Percentiles rank a stretch among this genome's conserved stretches.
phyloP scores from a whole-genome alignment of 768 basidiomycete species.

The Albatrellus ellisii region DNA sequence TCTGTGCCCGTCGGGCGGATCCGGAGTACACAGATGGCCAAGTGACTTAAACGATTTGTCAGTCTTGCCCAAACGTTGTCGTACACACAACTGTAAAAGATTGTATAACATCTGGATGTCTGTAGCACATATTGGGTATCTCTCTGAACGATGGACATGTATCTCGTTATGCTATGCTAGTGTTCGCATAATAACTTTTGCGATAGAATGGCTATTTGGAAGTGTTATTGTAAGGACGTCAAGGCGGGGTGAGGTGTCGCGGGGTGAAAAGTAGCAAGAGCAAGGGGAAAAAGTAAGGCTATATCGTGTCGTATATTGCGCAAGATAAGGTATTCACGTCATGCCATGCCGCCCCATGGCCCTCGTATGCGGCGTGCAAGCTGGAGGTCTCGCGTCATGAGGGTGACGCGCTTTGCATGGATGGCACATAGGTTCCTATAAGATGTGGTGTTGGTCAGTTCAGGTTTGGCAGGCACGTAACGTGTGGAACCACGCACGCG shows the following conservation, averaged over 20 bases:
- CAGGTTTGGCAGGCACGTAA: conserved; percentile 2
- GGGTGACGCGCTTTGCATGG: conserved; percentile 94
- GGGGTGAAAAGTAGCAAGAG: not conserved
- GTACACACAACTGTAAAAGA: not conserved
- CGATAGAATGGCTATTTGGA: not conserved
- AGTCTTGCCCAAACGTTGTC: no score
- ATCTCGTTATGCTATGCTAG: no score
- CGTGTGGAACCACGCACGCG: conserved; percentile 53
- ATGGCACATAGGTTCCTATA: conserved; percentile 88
- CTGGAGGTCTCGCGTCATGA: conserved; percentile 96
- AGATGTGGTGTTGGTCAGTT: not conserved
- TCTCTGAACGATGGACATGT: not conserved
- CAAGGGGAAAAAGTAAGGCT: conserved; percentile 2
- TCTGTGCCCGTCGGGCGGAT: not conserved
- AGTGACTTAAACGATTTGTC: no score
- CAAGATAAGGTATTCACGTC: not conserved
- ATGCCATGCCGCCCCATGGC: conserved; percentile 56
- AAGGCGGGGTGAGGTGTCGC: conserved; percentile 3
- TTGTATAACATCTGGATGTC: not conserved
- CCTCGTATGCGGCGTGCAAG: conserved; percentile 92
- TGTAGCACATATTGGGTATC: not conserved
- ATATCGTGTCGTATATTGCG: not conserved
- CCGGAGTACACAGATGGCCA: no score
- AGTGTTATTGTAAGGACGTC: not conserved
- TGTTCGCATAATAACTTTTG: no score